Percentiles rank a stretch among this genome's conserved stretches.
Evolutionary conservation across 2,329 filamentous ascomycete species (phyloP).

Genomic region (Aspergillus awamori): DNA sequence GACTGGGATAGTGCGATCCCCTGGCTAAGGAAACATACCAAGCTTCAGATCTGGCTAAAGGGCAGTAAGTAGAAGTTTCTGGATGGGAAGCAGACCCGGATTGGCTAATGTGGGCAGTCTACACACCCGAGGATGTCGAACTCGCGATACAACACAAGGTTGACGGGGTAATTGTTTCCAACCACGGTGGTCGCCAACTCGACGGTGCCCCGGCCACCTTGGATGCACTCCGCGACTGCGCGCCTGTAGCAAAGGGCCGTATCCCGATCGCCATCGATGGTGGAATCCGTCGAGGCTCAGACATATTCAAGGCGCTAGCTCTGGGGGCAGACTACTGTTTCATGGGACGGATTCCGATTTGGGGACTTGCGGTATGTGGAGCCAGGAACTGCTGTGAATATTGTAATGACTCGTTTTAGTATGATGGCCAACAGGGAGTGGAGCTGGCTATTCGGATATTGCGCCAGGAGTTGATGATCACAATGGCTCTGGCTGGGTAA

Average conservation of each 20-base stretch:
- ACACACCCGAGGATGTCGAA: conserved; percentile 39
- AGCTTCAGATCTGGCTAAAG: conserved; percentile 47
- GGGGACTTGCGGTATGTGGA: conserved; percentile 35
- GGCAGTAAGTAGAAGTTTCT: conserved; percentile 22
- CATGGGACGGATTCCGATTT: conserved; percentile 37
- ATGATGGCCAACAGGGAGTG: conserved; percentile 39
- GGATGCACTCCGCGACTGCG: conserved; percentile 37
- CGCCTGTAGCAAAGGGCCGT: conserved; percentile 31
- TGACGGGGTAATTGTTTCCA: conserved; percentile 43
- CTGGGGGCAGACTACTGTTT: conserved; percentile 39
- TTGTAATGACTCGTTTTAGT: conserved; percentile 24
- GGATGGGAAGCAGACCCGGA: background rate
- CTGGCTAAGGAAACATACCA: conserved; percentile 53
- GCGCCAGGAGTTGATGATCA: conserved; percentile 34
- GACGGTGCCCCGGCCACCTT: conserved; percentile 43
- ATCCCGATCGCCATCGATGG: conserved; percentile 40
- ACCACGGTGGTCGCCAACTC: conserved; percentile 44
- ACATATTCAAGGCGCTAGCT: conserved; percentile 43
- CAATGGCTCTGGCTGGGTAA: conserved; percentile 38
- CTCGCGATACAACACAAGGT: conserved; percentile 39
- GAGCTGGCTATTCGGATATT: conserved; percentile 38
- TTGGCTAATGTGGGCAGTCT: conserved; percentile 18
- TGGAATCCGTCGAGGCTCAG: conserved; percentile 38
- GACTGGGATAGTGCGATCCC: conserved; percentile 56
- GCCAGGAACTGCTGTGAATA: too few species aligned